Evolutionary conservation across 2,329 filamentous ascomycete species (phyloP).

Genomic region (Dendryphion nanum): DNA sequence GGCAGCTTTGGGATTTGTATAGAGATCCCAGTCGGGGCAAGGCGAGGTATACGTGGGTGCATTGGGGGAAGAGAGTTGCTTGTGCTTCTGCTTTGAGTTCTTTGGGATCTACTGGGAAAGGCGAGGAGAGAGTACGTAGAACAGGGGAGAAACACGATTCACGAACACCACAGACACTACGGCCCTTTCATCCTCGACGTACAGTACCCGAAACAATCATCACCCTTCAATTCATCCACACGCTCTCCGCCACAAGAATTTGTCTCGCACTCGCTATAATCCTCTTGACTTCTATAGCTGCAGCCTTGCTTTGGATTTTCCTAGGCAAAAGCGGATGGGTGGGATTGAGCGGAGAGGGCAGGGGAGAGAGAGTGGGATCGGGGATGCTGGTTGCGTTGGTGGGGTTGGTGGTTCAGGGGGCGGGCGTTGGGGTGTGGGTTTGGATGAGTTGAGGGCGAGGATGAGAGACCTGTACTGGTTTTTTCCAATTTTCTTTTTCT

Average conservation of each 20-base stretch:
- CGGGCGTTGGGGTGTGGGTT: conserved; percentile 11
- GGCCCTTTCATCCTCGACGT: not conserved
- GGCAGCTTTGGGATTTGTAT: conserved; percentile 38
- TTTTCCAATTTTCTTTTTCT: not conserved
- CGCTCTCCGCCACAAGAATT: conserved; percentile 15
- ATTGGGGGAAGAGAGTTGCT: conserved; percentile 41
- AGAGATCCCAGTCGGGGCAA: conserved; percentile 31
- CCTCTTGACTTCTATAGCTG: conserved; percentile 13
- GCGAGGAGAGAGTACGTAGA: too few relatives aligned
- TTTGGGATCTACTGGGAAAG: too few relatives aligned
- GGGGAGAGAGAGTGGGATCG: conserved; percentile 14
- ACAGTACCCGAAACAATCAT: conserved; percentile 13
- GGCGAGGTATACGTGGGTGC: conserved; percentile 43
- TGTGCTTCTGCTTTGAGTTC: too few relatives aligned
- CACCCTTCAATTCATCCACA: conserved; percentile 25
- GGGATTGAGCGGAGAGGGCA: conserved; percentile 5
- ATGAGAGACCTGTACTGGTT: not conserved
- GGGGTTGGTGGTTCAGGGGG: conserved; percentile 14
- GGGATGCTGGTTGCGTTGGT: conserved; percentile 20
- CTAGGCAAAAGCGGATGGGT: conserved; percentile 11
- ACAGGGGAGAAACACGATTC: conserved; percentile 3
- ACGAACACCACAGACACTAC: not conserved
- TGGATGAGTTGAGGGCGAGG: conserved; percentile 5
- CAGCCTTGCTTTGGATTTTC: conserved; percentile 23
- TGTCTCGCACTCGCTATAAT: conserved; percentile 14